phyloP scores from a whole-genome alignment of 2,329 filamentous ascomycete species.

The Tolypocladium ophioglossoides region DNA sequence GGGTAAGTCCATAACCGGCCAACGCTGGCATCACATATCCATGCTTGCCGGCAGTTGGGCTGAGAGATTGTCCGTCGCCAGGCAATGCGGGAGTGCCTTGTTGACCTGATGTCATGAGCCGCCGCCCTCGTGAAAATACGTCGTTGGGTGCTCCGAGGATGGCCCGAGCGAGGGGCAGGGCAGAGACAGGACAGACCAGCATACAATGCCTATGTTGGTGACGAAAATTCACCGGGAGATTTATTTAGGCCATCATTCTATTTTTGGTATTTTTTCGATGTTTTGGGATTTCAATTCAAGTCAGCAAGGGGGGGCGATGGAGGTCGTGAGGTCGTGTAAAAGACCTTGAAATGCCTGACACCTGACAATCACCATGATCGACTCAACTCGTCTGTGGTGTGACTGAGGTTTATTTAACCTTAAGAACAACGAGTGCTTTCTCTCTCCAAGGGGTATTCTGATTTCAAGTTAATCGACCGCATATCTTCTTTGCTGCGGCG shows the following conservation, averaged over 20 bases:
- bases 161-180: neutral
- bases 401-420: neutral
- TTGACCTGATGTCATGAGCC: conserved; percentile 15
- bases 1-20: neutral
- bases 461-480: no score
- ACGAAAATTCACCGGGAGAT: no score
- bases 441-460: no score
- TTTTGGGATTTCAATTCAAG: no score
- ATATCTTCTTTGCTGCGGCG: no score
- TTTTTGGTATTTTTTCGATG: no score
- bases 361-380: neutral
- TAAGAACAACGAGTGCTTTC: no score
- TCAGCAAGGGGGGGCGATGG: no score
- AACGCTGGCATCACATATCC: neutral
- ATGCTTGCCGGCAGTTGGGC: neutral
- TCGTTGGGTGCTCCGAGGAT: neutral
- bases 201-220: no score
- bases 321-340: no score
- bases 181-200: neutral
- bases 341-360: no score
- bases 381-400: neutral
- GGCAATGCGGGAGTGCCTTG: neutral
- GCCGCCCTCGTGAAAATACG: neutral
- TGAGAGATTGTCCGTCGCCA: neutral
- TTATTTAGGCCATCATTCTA: no score